Base-by-base conservation (phyloP, 108 stramenopile species). In the Cyclotella kingstonii region DNA sequence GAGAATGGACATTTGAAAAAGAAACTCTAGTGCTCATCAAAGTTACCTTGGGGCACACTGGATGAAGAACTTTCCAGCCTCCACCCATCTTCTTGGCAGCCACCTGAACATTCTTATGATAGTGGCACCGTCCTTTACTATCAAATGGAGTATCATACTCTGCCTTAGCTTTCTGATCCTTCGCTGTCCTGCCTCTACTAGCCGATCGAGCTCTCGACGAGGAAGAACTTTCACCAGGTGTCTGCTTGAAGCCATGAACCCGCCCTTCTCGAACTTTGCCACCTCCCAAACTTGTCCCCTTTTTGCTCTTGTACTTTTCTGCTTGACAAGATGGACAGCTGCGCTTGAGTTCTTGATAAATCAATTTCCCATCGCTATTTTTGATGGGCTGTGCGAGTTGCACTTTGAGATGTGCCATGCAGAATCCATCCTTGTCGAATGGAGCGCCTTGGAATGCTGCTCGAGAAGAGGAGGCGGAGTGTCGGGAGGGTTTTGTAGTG, bases 111-210 rank as follows among this genome's bases (percentile, higher is more conserved):
- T 52, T 63, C 46, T 42, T 52, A 40, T 76, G 74, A 34, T 76
- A 68, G 18, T 76, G 74, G 17, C 74, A 76, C 6, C 74, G 54
- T 1, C 74, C 74, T 40, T 62, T 76, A 3, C 57, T 55, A 41
- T 76, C 74, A 39, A 76, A 76, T 0, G 74, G 74, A 10, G 74
- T 76, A 30, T 68, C 66, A 29, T 76, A 63, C 15, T 68, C 68
- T 26, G 25, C 50, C 7, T 47, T 22, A 1, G 60, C 56, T n/a
- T 58, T 57, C 5, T 42, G 30, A n/a, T 41, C 48, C 26, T 39
- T 38, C 5, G 39, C 4, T 12, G 39, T 56, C 31, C 39, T 42
- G 3, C 55, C 55, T 17, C 55, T 11, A 18, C 29, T 33, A 9
- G 41, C 55, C 15, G 55, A 56, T 11, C 55, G 55, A 27, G 55